Percentiles rank a stretch among this genome's conserved stretches.
Conservation (phyloP, 345 rosid genomes). For the Aurinia saxatilis region DNA sequence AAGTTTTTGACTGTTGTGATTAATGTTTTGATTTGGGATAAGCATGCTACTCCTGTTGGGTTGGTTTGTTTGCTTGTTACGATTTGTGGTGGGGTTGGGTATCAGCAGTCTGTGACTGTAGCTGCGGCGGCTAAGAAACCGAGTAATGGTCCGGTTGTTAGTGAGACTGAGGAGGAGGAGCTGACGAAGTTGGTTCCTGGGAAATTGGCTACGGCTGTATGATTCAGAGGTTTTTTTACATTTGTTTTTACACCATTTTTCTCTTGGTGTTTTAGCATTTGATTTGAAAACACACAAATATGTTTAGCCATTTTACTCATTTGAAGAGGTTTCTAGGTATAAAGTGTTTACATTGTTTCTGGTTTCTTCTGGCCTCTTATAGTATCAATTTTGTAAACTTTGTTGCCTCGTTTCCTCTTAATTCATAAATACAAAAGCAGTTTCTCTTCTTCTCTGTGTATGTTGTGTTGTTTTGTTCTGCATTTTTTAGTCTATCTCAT, state of each 20-base stretch:
- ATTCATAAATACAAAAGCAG: slow-evolving; percentile 14
- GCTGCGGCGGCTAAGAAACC: slow-evolving; percentile 30
- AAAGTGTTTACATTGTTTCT: neutral
- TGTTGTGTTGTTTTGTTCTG: neutral
- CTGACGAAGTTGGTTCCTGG: slow-evolving; percentile 35
- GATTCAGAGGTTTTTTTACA: slow-evolving; percentile 14
- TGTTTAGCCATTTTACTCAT: neutral
- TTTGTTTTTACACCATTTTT: neutral
- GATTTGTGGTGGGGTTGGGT: slow-evolving; percentile 76
- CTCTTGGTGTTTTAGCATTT: slow-evolving; percentile 10
- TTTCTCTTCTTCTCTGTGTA: neutral
- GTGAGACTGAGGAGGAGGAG: slow-evolving; percentile 14
- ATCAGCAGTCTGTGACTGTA: slow-evolving; percentile 88
- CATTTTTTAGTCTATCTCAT: no score
- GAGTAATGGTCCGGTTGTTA: slow-evolving; percentile 4
- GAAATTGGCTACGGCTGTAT: slow-evolving; percentile 40
- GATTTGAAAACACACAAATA: neutral
- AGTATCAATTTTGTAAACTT: slow-evolving; percentile 22
- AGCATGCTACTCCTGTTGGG: slow-evolving; percentile 89
- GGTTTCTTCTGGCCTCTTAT: slow-evolving; percentile 5
- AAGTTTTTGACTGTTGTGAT: slow-evolving; percentile 93
- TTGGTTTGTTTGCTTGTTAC: slow-evolving; percentile 84
- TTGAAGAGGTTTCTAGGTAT: neutral
- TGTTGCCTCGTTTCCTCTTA: neutral
- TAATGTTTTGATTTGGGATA: slow-evolving; percentile 94